Evolutionary conservation across 164 flowering plant species (phyloP).

Genomic region (Piper betle): DNA sequence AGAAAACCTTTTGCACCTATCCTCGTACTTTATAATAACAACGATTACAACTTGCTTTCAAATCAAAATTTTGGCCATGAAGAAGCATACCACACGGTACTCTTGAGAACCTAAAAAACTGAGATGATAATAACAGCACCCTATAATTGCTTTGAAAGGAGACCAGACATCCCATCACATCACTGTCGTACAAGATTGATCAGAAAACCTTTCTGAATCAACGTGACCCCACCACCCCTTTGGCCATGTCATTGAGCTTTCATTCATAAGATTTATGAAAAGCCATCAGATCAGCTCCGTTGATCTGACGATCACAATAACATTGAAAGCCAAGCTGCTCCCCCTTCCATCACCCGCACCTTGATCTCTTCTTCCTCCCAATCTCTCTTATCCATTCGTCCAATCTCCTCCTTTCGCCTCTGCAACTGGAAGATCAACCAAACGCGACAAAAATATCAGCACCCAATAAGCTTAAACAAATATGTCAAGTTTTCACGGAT

Average conservation of each 20-base stretch:
- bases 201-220: conserved; percentile 20
- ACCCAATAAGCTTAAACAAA: too few relatives aligned
- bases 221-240: conserved; percentile 26
- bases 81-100: too few relatives aligned
- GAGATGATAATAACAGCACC: too few relatives aligned
- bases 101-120: too few relatives aligned
- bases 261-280: conserved; percentile 9
- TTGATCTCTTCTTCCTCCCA: conserved; percentile 12
- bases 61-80: too few relatives aligned
- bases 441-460: too few relatives aligned
- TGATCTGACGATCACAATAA: conserved; percentile 13
- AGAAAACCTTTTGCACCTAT: too few relatives aligned
- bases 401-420: conserved; percentile 23
- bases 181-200: conserved; percentile 23
- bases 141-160: conserved; percentile 1
- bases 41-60: too few relatives aligned
- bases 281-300: conserved; percentile 9
- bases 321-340: conserved; percentile 6
- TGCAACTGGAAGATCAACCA: conserved; percentile 10
- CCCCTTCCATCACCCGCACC: conserved; percentile 9
- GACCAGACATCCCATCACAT: conserved; percentile 42
- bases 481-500: too few relatives aligned
- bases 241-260: conserved; percentile 20
- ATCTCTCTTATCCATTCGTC: conserved; percentile 6
- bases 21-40: too few relatives aligned